These are phyloP conservation scores for Grigorovia humatica DNA, from an alignment of 805 yeast species.

Conservation along the genomic window DNA sequence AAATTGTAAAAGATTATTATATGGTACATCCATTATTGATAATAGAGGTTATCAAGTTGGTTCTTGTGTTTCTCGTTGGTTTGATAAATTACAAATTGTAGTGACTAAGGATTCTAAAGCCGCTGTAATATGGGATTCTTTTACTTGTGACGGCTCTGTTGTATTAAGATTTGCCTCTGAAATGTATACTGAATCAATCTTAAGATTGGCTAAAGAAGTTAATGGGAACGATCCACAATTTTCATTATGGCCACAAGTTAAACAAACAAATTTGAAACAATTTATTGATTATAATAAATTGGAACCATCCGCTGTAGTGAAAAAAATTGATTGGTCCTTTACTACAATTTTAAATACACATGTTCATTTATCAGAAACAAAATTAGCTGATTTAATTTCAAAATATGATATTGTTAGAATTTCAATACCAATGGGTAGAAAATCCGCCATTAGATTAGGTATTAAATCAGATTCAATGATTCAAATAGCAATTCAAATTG, in stretches of 20 bases:
- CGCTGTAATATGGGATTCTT: conserved; percentile 82
- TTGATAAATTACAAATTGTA: conserved; percentile 78
- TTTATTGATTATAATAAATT: conserved; percentile 6
- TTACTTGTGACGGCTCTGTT: conserved; percentile 90
- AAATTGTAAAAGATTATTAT: conserved; percentile 54
- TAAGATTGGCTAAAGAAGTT: conserved; percentile 71
- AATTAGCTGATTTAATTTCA: conserved; percentile 73
- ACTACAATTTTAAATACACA: conserved; percentile 30
- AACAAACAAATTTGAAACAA: conserved; percentile 5
- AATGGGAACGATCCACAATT: conserved; percentile 42
- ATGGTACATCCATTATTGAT: conserved; percentile 68
- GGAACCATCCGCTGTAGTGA: conserved; percentile 9
- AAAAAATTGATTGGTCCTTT: conserved; percentile 30
- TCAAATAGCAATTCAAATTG: conserved; percentile 82
- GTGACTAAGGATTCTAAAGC: conserved; percentile 80
- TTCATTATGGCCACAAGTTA: conserved; percentile 29
- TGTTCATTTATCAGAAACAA: conserved; percentile 77
- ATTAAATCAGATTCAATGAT: conserved; percentile 83
- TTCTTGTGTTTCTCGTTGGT: conserved; percentile 90
- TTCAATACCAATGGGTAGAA: conserved; percentile 69
- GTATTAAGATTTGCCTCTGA: conserved; percentile 82
- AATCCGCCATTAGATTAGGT: conserved; percentile 67
- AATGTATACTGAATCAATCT: conserved; percentile 78
- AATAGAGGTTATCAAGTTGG: conserved; percentile 77
- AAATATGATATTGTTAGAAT: conserved; percentile 70